These are phyloP conservation scores for Silene vulgaris DNA, from an alignment of 179 eudicot species.

Conservation along the genomic window DNA sequence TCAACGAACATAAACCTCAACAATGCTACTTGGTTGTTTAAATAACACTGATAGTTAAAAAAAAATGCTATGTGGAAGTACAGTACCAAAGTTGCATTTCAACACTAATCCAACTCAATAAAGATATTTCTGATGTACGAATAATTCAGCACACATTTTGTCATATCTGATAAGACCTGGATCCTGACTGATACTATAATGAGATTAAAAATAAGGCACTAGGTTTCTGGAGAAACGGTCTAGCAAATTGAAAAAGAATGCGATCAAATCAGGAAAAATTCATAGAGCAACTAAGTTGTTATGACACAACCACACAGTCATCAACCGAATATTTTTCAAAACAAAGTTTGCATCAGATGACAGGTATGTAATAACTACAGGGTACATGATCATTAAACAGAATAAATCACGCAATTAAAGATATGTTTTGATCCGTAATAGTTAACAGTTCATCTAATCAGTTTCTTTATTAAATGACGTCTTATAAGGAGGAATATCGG, in stretches of 20 bases:
- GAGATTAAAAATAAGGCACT: neutral
- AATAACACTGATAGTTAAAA: neutral
- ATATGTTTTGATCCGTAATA: conserved; percentile 1
- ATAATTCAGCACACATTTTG: conserved; percentile 3
- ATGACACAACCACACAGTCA: neutral
- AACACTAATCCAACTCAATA: conserved; percentile 10
- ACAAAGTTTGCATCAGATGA: neutral
- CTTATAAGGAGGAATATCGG: neutral
- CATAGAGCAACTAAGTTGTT: neutral
- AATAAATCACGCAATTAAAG: neutral
- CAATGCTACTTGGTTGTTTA: neutral
- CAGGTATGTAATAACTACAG: neutral
- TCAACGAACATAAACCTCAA: neutral
- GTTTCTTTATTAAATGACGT: neutral
- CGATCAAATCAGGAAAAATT: neutral
- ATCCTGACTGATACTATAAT: neutral
- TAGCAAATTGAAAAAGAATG: neutral
- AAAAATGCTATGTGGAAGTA: neutral
- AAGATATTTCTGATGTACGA: conserved; percentile 1
- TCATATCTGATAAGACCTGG: conserved; percentile 3
- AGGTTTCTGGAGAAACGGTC: conserved; percentile 10
- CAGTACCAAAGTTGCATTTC: neutral
- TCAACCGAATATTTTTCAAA: neutral
- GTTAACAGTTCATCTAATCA: neutral
- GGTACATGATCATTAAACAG: neutral